Percentiles rank a stretch among this genome's conserved stretches.
phyloP scores from a whole-genome alignment of 768 basidiomycete species.

The Lactarius indigo region DNA sequence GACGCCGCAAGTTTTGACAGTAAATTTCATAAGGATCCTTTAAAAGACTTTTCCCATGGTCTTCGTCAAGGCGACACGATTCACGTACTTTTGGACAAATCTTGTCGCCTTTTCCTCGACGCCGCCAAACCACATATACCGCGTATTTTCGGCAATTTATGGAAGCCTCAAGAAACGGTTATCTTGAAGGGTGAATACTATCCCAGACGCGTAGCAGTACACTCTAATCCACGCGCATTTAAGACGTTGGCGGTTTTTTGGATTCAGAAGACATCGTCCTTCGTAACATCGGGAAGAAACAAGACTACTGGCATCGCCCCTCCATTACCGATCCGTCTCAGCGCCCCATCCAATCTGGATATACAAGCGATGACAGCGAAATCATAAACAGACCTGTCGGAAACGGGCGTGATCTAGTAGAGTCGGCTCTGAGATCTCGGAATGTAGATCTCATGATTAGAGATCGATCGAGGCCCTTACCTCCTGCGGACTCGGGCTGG shows the following conservation, averaged over 20 bases:
- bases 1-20: neutral
- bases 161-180: slow-evolving; percentile 1
- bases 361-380: neutral
- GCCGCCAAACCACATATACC: neutral
- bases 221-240: neutral
- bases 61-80: neutral
- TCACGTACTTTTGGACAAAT: neutral
- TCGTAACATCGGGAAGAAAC: neutral
- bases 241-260: neutral
- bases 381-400: neutral
- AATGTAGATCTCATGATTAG: neutral
- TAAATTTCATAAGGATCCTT: neutral
- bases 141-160: slow-evolving; percentile 9
- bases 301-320: neutral
- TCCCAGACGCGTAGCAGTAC: neutral
- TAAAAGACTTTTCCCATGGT: neutral
- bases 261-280: neutral
- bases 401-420: neutral
- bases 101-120: neutral
- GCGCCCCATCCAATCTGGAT: neutral
- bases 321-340: neutral
- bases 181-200: slow-evolving; percentile 10
- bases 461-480: neutral
- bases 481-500: neutral
- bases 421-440: neutral